Percentiles rank a stretch among this genome's conserved stretches.
Evolutionary conservation across 805 yeast genomes (phyloP).

Genomic region (Sungouiella thailandica): DNA sequence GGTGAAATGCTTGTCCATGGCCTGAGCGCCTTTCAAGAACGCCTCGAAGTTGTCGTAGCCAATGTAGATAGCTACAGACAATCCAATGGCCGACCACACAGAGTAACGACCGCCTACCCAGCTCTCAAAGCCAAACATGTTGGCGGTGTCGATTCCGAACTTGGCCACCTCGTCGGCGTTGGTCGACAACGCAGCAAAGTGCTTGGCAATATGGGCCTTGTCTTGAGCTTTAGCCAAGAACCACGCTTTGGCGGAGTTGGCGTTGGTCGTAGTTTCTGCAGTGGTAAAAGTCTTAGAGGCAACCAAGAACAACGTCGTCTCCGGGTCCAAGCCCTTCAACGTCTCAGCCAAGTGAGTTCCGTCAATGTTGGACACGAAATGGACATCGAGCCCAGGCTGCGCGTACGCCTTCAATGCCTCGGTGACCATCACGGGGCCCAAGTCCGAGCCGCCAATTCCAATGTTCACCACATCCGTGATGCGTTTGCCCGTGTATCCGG

Average conservation of each 20-base stretch:
- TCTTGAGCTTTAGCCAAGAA: slow-evolving; percentile 72
- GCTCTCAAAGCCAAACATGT: slow-evolving; percentile 97
- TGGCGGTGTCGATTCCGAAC: slow-evolving; percentile 95
- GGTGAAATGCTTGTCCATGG: slow-evolving; percentile 87
- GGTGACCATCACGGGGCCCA: slow-evolving; percentile 99
- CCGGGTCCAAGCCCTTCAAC: slow-evolving; percentile 71
- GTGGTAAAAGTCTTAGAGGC: slow-evolving; percentile 99
- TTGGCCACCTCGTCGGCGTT: slow-evolving; percentile 86
- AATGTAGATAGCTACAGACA: slow-evolving; percentile 89
- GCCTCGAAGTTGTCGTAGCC: slow-evolving; percentile 92
- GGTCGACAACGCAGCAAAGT: slow-evolving; percentile 94
- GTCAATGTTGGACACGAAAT: slow-evolving; percentile 97
- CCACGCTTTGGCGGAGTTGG: slow-evolving; percentile 93
- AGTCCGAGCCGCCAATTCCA: slow-evolving; percentile 98
- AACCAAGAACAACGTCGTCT: slow-evolving; percentile 85
- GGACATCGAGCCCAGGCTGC: slow-evolving; percentile 67
- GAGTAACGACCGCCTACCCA: slow-evolving; percentile 99
- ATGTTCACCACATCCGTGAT: slow-evolving; percentile 94
- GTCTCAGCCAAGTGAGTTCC: slow-evolving; percentile 97
- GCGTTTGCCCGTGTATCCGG: slow-evolving; percentile 91
- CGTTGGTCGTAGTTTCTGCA: slow-evolving; percentile 96
- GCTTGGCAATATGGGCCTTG: slow-evolving; percentile 79
- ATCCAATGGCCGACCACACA: slow-evolving; percentile 99
- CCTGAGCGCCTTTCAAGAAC: slow-evolving; percentile 96
- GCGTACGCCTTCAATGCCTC: slow-evolving; percentile 93